Percentiles rank a stretch among this genome's conserved stretches.
phyloP scores from a whole-genome alignment of 495 filamentous ascomycete genomes.

The Xylaria bambusicola region DNA sequence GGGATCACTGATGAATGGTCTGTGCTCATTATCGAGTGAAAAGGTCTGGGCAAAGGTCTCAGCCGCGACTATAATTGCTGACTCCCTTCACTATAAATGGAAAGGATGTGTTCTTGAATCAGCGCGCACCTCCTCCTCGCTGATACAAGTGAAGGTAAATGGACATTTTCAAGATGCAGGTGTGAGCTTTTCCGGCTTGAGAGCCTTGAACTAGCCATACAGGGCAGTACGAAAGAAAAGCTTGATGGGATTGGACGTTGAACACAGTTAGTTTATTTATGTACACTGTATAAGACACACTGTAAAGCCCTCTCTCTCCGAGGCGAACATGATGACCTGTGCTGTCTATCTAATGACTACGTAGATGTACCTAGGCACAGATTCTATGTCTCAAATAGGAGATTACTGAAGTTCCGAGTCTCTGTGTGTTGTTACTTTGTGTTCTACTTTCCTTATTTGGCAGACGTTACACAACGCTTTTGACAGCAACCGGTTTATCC shows the following conservation, averaged over 20 bases:
- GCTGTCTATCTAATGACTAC: too few relatives aligned
- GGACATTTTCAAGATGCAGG: neutral
- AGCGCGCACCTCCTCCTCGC: neutral
- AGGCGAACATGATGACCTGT: too few relatives aligned
- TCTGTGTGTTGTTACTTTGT: neutral
- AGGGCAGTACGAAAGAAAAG: neutral
- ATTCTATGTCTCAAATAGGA: neutral
- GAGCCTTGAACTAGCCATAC: neutral
- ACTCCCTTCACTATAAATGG: neutral
- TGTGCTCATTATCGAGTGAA: conserved; percentile 17
- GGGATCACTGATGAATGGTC: conserved; percentile 4
- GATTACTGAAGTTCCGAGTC: neutral
- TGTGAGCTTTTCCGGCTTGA: neutral
- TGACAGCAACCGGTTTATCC: too few relatives aligned
- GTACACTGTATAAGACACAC: neutral
- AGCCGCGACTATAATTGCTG: neutral
- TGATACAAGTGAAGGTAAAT: neutral
- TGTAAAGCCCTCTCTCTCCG: too few relatives aligned
- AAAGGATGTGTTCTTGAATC: neutral
- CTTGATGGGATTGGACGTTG: neutral
- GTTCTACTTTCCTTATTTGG: neutral
- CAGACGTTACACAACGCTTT: neutral
- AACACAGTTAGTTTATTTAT: neutral
- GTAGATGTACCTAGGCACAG: too few relatives aligned
- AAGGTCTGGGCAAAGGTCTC: neutral